Percentiles rank a stretch among this genome's conserved stretches.
phyloP scores from a whole-genome alignment of 257 asterid genomes.

The Petrea volubilis region DNA sequence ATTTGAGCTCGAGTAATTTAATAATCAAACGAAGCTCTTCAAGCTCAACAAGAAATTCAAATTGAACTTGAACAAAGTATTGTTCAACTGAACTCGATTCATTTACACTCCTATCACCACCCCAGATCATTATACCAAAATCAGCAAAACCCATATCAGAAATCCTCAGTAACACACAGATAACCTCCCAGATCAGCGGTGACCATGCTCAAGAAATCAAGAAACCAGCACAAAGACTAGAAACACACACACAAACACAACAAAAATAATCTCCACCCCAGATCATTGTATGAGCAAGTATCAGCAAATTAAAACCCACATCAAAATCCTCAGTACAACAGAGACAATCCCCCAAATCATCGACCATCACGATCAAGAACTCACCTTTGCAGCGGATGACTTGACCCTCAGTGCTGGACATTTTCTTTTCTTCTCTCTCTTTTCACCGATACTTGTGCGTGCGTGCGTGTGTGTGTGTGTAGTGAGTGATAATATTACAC shows the following conservation, averaged over 20 bases:
- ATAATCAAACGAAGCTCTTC: too few species aligned
- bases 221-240: too few species aligned
- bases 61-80: too few species aligned
- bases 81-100: too few species aligned
- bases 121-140: neutral
- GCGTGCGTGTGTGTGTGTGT: neutral
- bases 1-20: too few species aligned
- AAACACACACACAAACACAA: too few species aligned
- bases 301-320: neutral
- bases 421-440: slow-evolving; percentile 1
- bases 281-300: neutral
- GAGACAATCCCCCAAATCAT: neutral
- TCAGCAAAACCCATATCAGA: neutral
- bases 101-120: too few species aligned
- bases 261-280: too few species aligned
- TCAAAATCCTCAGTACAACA: neutral
- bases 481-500: neutral
- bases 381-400: slow-evolving; percentile 65
- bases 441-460: neutral
- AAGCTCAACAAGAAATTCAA: too few species aligned
- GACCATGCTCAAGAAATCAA: too few species aligned
- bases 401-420: slow-evolving; percentile 51
- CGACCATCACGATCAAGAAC: neutral
- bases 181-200: too few species aligned
- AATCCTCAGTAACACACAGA: neutral